These are phyloP conservation scores for Hamigera avellanea DNA, from an alignment of 495 filamentous ascomycete species.

Conservation along the genomic window DNA sequence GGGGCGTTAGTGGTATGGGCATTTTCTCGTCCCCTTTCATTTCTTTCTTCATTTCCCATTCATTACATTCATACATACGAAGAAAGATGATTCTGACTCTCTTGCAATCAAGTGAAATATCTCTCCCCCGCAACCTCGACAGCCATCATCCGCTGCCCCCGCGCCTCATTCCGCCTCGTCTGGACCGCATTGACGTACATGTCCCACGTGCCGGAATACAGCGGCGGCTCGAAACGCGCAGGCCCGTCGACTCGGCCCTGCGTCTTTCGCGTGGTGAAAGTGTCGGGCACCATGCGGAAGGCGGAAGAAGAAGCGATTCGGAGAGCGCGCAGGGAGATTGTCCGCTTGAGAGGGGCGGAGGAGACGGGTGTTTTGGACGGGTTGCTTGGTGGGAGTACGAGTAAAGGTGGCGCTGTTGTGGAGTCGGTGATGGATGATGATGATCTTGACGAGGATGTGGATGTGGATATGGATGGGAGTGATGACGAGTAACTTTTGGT, in stretches of 20 bases:
- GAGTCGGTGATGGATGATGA: conserved; percentile 23
- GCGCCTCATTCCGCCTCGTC: conserved; percentile 69
- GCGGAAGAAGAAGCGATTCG: conserved; percentile 80
- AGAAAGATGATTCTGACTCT: conserved; percentile 5
- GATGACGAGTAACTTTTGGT: conserved; percentile 17
- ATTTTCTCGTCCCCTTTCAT: conserved; percentile 1
- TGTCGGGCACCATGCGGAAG: conserved; percentile 90
- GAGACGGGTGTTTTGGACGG: conserved; percentile 32
- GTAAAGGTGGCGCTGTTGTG: conserved; percentile 11
- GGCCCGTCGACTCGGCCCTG: conserved; percentile 38
- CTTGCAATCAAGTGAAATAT: conserved; percentile 63
- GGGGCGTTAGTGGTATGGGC: conserved; percentile 50
- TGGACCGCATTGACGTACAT: conserved; percentile 85
- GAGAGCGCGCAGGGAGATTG: conserved; percentile 58
- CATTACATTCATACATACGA: too few species aligned
- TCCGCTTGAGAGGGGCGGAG: conserved; percentile 40
- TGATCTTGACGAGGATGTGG: conserved; percentile 38
- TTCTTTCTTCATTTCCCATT: too few species aligned
- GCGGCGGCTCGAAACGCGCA: conserved; percentile 20
- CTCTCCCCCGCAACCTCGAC: conserved; percentile 87
- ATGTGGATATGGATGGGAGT: conserved; percentile 32
- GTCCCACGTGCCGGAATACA: conserved; percentile 47
- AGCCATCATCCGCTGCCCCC: conserved; percentile 71
- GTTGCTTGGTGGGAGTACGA: conserved; percentile 15
- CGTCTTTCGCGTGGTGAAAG: conserved; percentile 75